These are phyloP conservation scores for Ceratocystis cacaofunesta DNA, from an alignment of 2,329 filamentous ascomycete species.

Conservation along the genomic window DNA sequence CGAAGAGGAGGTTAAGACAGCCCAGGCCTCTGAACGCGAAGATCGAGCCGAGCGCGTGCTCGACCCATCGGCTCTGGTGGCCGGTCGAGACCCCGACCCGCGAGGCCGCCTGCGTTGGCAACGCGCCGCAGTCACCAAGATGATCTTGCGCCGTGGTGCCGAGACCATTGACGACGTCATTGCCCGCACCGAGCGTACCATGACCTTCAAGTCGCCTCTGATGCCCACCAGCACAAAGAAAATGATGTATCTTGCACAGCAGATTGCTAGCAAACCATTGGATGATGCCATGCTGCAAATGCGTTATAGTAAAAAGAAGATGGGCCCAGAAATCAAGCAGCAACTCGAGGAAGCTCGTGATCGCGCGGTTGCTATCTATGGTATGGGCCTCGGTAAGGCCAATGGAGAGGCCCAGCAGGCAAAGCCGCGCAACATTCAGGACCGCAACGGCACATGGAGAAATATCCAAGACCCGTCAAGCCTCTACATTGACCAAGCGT, in stretches of 20 bases:
- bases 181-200: conserved; percentile 44
- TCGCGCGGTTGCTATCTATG: conserved; percentile 60
- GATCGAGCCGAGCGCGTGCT: conserved; percentile 18
- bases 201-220: conserved; percentile 47
- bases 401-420: conserved; percentile 21
- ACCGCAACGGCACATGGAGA: conserved; percentile 61
- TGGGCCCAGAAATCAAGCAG: conserved; percentile 61
- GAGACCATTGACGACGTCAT: conserved; percentile 49
- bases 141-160: conserved; percentile 42
- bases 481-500: conserved; percentile 84
- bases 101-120: conserved; percentile 58
- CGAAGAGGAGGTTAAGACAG: conserved; percentile 38
- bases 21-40: conserved; percentile 26
- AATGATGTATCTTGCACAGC: conserved; percentile 66
- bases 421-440: conserved; percentile 41
- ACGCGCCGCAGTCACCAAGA: conserved; percentile 67
- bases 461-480: conserved; percentile 58
- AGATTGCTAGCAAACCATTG: conserved; percentile 85
- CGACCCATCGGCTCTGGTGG: conserved; percentile 17
- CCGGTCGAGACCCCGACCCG: conserved; percentile 58
- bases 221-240: conserved; percentile 88
- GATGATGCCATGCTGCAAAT: conserved; percentile 91
- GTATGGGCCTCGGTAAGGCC: conserved; percentile 60
- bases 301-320: conserved; percentile 89
- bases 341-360: conserved; percentile 73